Evolutionary conservation across 140 eudicot species (phyloP).

Genomic region (Flaveria floridana): DNA sequence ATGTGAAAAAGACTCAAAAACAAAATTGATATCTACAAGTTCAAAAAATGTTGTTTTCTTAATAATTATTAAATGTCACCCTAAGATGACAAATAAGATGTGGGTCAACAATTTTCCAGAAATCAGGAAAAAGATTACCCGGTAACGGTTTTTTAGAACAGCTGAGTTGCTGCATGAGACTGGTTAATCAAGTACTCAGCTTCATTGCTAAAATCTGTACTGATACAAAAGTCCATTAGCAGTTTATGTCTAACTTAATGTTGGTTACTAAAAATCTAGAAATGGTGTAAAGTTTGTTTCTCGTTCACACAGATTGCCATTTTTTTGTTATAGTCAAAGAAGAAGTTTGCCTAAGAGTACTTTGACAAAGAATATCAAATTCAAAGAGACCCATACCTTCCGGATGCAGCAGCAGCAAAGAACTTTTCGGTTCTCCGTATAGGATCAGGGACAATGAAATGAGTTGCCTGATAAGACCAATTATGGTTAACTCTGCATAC

Average conservation of each 20-base stretch:
- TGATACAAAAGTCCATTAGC: not conserved
- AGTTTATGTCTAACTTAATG: not conserved
- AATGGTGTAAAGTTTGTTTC: not conserved
- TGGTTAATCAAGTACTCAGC: not conserved
- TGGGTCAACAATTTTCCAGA: not conserved
- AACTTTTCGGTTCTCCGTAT: constrained; percentile 81
- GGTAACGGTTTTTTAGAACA: not conserved
- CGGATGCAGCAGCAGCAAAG: constrained; percentile 98
- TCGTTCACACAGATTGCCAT: not conserved
- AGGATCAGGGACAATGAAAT: constrained; percentile 89
- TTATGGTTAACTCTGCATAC: constrained; percentile 83
- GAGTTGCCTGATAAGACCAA: constrained; percentile 99
- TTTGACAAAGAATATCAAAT: not conserved
- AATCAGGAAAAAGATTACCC: not conserved
- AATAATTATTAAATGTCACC: not conserved
- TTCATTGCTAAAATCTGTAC: not conserved
- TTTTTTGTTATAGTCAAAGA: not conserved
- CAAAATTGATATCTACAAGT: constrained; percentile 6
- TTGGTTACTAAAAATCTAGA: not conserved
- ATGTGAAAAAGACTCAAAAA: not conserved
- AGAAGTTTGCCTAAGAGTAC: not conserved
- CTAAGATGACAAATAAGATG: not conserved
- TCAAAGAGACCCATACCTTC: constrained; percentile 52
- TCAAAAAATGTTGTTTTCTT: not conserved
- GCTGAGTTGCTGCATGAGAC: no score